Evolutionary conservation across 352 stramenopile genomes (phyloP).

Genomic region (Halophytophthora polymorphica): DNA sequence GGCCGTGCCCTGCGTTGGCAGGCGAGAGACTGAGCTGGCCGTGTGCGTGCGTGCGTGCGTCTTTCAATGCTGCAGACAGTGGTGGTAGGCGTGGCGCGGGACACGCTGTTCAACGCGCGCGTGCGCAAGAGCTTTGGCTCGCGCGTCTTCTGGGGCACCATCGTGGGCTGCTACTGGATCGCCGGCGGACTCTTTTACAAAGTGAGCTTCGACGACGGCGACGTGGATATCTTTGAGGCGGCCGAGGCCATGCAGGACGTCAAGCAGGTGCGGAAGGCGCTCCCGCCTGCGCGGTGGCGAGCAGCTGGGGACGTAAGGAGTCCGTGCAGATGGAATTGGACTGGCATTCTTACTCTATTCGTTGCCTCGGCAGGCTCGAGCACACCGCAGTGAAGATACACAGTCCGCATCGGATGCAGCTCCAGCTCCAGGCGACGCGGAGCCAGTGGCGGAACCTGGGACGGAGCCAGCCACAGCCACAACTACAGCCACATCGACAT

Average conservation of each 20-base stretch:
- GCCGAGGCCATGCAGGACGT: slow-evolving; percentile 53
- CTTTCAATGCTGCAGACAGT: slow-evolving; percentile 12
- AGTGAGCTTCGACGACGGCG: slow-evolving; percentile 77
- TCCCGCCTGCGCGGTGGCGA: background rate
- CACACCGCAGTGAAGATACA: slow-evolving; percentile 24
- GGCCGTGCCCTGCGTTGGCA: too few relatives aligned
- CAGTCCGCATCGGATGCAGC: slow-evolving; percentile 4
- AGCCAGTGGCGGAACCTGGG: too few relatives aligned
- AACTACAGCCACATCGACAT: too few relatives aligned
- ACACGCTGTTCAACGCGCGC: slow-evolving; percentile 30
- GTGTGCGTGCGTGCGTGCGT: too few relatives aligned
- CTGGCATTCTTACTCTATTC: too few relatives aligned
- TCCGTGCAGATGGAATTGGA: too few relatives aligned
- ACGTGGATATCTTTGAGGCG: slow-evolving; percentile 66
- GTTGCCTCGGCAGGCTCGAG: slow-evolving; percentile 28
- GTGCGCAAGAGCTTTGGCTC: slow-evolving; percentile 70
- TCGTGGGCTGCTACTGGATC: slow-evolving; percentile 59
- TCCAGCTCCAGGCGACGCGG: background rate
- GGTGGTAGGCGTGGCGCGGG: slow-evolving; percentile 20
- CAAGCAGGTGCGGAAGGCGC: slow-evolving; percentile 17
- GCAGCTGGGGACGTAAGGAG: too few relatives aligned
- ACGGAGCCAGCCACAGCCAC: too few relatives aligned
- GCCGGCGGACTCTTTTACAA: slow-evolving; percentile 64
- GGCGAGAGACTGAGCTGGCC: too few relatives aligned
- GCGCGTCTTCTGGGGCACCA: slow-evolving; percentile 62